Conservation (phyloP, 805 yeast genomes). For the Blastobotrys peoriensis region DNA sequence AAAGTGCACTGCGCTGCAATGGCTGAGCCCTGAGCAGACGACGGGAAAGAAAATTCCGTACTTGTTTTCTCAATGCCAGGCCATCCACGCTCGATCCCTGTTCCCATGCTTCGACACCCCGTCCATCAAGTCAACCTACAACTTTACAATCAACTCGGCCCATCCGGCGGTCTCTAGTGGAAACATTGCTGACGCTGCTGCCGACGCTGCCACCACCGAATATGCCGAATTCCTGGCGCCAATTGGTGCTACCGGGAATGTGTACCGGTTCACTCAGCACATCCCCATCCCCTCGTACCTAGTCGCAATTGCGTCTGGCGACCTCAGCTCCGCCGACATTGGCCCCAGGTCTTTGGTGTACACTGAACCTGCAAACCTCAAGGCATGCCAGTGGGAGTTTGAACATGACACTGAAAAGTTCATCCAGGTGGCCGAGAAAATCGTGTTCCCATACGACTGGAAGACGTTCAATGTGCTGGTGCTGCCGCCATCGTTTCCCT, state of each 20-base stretch:
- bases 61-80: conserved; percentile 85
- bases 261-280: conserved; percentile 57
- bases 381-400: conserved; percentile 72
- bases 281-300: conserved; percentile 84
- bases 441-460: conserved; percentile 82
- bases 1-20: conserved; percentile 79
- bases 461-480: conserved; percentile 72
- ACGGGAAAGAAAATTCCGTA: conserved; percentile 64
- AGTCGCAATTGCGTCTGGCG: conserved; percentile 81
- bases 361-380: conserved; percentile 65
- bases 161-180: conserved; percentile 75
- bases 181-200: conserved; percentile 31
- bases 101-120: conserved; percentile 93
- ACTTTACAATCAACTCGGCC: conserved; percentile 53
- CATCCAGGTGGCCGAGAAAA: conserved; percentile 66
- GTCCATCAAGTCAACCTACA: conserved; percentile 62
- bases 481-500: conserved; percentile 72
- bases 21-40: conserved; percentile 69
- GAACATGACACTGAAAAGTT: conserved; percentile 70
- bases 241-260: conserved; percentile 11
- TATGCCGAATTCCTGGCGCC: conserved; percentile 6
- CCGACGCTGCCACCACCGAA: conserved; percentile 12
- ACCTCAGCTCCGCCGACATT: conserved; percentile 54
- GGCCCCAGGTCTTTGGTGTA: conserved; percentile 86
- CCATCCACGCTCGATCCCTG: conserved; percentile 82